Base-by-base conservation (phyloP, 1,284 basidiomycete genomes). In the Coniophora puteana region DNA sequence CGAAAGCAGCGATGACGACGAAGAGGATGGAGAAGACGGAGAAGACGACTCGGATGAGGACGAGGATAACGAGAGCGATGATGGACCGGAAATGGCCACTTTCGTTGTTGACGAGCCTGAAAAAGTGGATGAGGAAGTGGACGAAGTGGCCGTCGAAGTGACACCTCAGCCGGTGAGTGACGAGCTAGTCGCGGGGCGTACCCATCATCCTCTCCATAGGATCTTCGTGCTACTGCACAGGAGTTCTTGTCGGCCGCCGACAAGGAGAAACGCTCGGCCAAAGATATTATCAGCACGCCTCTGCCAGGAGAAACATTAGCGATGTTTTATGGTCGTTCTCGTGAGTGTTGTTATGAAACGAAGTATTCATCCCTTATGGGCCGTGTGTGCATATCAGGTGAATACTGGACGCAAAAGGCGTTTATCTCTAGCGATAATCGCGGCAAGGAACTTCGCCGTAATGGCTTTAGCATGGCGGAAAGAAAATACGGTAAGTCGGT, bases 291-390 rank as follows among this genome's bases (percentile, higher is more conserved):
- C 31, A 87, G 84, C 45, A 94, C 92, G 0, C 93, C 93, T 0
- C 69, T 86, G 5, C 90, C 92, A 0, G 90, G 91, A n/a, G 93
- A 96, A 60, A 89, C 85, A 0, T 63, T 95, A 6, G 83, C 89
- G 0, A 72, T 76, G 60, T 95, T 95, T 62, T 96, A 93, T 56
- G 80, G 85, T 10, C 78, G 93, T 5, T 85, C 85, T 4, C 74
- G 85, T 80, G 58, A 52, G 80, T 68, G 4, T 16, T 16, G 12
- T 38, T 14, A 30, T 30, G 0, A 20, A 39, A 27, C 3, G 2
- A 16, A 31, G 21, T 21, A 43, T 20, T 36, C 17, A 36, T 45
- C n/a, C 7, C 17, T 22, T 18, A 8, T 5, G 1, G 3, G 4
- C 11, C 24, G 34, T 20, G 37, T 16, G 23, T 21, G 17, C n/a